Base-by-base conservation (phyloP, 495 filamentous ascomycete species). In the Hypoxylon crocopeplum region DNA sequence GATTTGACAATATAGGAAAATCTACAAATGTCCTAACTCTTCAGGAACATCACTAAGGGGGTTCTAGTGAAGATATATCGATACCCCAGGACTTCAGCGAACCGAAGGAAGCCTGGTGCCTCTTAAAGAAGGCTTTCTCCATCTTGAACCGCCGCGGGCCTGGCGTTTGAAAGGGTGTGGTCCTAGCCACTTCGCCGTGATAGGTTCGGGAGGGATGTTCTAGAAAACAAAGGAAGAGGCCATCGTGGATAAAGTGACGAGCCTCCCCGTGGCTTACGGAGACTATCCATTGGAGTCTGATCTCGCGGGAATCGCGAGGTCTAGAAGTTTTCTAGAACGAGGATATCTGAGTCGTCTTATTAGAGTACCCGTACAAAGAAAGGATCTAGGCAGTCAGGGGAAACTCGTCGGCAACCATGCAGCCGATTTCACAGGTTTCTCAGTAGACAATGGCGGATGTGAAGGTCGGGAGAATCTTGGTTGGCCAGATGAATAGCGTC, bases 321-420 rank as follows among this genome's bases (percentile, higher is more conserved):
- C 55, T 59, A 64, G 55, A 59, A 64, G 55, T 22, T 59, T 64
- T 64, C 61, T 45, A 51, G 25, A 15, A 46, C 45, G 50, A 59
- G 55, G 55, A 8, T 21, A 46, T 40, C 39, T 55, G 44, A 51
- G 34, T 64, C 44, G 54, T 64, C 61, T 64, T 64, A 64, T 64
- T 59, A 20, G 45, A 56, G 19, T 16, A 20, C 7, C 44, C 19
- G 17, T 32, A 59, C 55, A 64, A 64, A 64, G 55, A 30, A 25
- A 8, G 21, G 7, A 8, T 11, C 25, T 17, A 51, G 39, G 25
- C 15, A 37, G 33, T 13, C 17, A 24, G 25, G 24, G n/a, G 13
- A 21, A 55, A 45, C 55, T 59, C 45, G 61, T 64, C 55, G 25
- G 34, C n/a, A 47, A 13, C 19, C 61, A 64, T 64, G 61, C 55